These are phyloP conservation scores for Psidium friedrichsthalianum DNA, from an alignment of 345 rosid genomes.

Conservation along the genomic window DNA sequence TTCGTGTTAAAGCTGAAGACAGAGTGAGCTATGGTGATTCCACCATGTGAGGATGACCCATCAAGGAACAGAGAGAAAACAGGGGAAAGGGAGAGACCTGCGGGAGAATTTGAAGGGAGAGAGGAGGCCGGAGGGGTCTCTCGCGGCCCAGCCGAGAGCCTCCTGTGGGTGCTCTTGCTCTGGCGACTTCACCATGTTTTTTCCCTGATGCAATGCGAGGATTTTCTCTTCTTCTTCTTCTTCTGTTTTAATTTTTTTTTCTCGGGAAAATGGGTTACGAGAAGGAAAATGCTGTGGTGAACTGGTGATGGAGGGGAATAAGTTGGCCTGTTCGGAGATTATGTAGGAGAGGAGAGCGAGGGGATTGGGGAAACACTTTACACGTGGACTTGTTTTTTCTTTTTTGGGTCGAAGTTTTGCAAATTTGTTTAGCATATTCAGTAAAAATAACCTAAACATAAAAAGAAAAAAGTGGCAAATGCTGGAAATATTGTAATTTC, in stretches of 20 bases:
- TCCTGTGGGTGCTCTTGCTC: constrained; percentile 14
- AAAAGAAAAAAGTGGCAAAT: neutral
- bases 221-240: neutral
- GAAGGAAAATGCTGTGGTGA: neutral
- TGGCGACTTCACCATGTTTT: neutral
- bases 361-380: neutral
- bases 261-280: neutral
- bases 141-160: constrained; percentile 58
- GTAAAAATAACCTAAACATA: neutral
- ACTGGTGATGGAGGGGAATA: neutral
- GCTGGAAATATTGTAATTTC: neutral
- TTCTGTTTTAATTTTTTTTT: neutral
- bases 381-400: neutral
- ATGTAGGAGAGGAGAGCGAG: neutral
- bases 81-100: constrained; percentile 21
- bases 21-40: neutral
- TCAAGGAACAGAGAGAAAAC: neutral
- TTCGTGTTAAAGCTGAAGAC: neutral
- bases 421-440: neutral
- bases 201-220: neutral
- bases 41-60: neutral
- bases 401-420: no score
- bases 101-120: constrained; percentile 53
- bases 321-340: neutral
- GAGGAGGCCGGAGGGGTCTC: constrained; percentile 42